Conservation (phyloP, 768 basidiomycete genomes). For the Lactifluus pinguis region DNA sequence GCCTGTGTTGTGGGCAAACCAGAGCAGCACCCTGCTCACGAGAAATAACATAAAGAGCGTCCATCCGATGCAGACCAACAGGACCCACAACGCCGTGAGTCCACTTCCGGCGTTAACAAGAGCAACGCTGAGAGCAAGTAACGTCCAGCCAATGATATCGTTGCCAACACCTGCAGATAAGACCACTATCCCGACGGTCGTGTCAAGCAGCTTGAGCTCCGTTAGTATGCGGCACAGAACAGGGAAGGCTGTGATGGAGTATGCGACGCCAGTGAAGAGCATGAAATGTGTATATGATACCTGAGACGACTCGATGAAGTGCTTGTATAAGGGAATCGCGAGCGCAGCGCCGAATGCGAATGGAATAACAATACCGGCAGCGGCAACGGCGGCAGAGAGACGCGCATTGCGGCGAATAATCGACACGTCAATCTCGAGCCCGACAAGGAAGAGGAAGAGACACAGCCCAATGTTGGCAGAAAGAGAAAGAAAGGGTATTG, state of each 20-base stretch:
- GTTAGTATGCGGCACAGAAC: conserved; percentile 82
- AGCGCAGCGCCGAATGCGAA: conserved; percentile 78
- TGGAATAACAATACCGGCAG: conserved; percentile 80
- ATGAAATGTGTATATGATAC: conserved; percentile 83
- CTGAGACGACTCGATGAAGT: conserved; percentile 51
- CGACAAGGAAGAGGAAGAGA: conserved; percentile 87
- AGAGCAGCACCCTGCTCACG: conserved; percentile 49
- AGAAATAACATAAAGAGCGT: conserved; percentile 66
- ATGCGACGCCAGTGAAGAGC: conserved; percentile 90
- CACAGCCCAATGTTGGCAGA: conserved; percentile 84
- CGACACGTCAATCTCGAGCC: conserved; percentile 77
- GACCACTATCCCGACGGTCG: conserved; percentile 86
- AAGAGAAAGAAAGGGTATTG: conserved; percentile 71
- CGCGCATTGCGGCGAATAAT: conserved; percentile 74
- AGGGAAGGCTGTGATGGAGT: conserved; percentile 81
- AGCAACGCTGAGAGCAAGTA: conserved; percentile 85
- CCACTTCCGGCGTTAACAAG: conserved; percentile 85
- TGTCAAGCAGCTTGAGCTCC: conserved; percentile 86
- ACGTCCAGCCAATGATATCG: conserved; percentile 68
- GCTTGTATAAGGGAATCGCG: conserved; percentile 59
- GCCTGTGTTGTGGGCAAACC: conserved; percentile 71
- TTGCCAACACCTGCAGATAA: conserved; percentile 89
- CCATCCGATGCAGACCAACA: conserved; percentile 76
- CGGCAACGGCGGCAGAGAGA: conserved; percentile 57
- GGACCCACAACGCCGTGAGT: conserved; percentile 75